Conservation (phyloP, 768 basidiomycete genomes). For the Phanerochaete carnosa region DNA sequence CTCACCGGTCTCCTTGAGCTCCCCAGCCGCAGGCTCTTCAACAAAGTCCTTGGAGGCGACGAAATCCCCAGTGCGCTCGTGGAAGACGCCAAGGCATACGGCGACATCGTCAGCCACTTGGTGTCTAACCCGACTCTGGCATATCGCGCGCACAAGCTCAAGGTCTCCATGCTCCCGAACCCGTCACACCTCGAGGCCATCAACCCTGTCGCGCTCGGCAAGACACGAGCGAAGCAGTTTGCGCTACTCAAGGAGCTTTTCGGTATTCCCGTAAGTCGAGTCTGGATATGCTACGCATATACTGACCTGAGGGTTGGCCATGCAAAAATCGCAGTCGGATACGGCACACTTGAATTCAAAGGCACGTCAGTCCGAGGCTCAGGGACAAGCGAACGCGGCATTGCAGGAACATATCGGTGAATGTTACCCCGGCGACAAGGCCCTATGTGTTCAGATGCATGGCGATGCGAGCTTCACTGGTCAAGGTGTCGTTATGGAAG, state of each 20-base stretch:
- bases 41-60: constrained; percentile 81
- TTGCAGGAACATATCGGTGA: constrained; percentile 22
- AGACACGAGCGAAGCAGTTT: constrained; percentile 89
- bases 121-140: constrained; percentile 63
- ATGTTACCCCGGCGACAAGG: constrained; percentile 56
- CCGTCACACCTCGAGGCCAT: constrained; percentile 86
- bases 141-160: constrained; percentile 51
- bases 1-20: constrained; percentile 74
- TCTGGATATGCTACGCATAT: too few species aligned
- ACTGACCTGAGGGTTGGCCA: too few species aligned
- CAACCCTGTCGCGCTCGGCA: constrained; percentile 84
- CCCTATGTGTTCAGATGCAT: constrained; percentile 87
- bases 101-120: constrained; percentile 91
- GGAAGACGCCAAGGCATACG: constrained; percentile 45
- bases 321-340: background rate
- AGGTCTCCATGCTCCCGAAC: constrained; percentile 77
- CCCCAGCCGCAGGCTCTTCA: constrained; percentile 68
- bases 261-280: background rate
- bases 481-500: constrained; percentile 89
- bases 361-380: background rate
- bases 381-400: constrained; percentile 7
- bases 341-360: background rate
- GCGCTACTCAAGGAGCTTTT: constrained; percentile 56
- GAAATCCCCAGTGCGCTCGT: constrained; percentile 62
- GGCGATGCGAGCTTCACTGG: constrained; percentile 92